These are phyloP conservation scores for Stephania cephalantha DNA, from an alignment of 164 flowering plant genomes.

Conservation along the genomic window DNA sequence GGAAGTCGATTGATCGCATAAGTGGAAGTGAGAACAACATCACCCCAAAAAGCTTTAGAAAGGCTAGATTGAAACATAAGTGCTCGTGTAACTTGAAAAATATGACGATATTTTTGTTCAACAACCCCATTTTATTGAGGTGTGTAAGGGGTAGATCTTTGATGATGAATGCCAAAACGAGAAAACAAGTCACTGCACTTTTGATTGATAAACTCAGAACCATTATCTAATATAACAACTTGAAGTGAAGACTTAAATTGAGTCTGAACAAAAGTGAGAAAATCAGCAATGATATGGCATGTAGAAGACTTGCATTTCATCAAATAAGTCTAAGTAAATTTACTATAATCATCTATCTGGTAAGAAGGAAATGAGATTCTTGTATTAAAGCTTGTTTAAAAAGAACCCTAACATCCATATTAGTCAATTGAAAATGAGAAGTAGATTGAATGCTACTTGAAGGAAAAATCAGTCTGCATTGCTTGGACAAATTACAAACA, in stretches of 20 bases:
- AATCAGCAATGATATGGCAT: background rate
- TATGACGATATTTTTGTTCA: background rate
- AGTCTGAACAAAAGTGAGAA: background rate
- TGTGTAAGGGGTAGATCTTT: background rate
- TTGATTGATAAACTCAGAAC: background rate
- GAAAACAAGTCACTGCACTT: background rate
- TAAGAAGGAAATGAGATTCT: background rate
- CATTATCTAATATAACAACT: background rate
- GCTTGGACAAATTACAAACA: too few species aligned
- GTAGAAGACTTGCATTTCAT: background rate
- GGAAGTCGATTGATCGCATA: too few species aligned
- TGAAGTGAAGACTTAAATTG: background rate
- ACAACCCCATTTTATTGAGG: conserved; percentile 4
- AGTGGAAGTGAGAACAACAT: too few species aligned
- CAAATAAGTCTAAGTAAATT: background rate
- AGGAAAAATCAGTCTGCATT: too few species aligned
- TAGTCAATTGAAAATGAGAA: background rate
- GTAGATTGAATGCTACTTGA: too few species aligned
- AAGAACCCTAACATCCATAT: background rate
- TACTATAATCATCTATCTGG: conserved; percentile 1
- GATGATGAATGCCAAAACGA: background rate
- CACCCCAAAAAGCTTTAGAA: too few species aligned
- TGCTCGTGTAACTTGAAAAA: background rate
- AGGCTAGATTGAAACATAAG: too few species aligned
- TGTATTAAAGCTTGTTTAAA: background rate